Evolutionary conservation across 129 eudicot species (phyloP).

Genomic region (Scalesia atractyloides): DNA sequence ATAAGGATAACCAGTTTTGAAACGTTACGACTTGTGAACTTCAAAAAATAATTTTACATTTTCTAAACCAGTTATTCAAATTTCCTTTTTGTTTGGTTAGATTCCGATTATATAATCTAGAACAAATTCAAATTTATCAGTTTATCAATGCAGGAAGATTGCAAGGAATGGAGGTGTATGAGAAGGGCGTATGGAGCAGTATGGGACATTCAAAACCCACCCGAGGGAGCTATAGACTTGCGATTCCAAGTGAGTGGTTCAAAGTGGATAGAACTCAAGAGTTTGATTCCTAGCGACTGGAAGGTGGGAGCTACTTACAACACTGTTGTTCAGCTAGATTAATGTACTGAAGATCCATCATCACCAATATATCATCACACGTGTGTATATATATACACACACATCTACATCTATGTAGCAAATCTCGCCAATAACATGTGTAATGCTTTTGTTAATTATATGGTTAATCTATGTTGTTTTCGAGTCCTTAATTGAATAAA

Average conservation of each 20-base stretch:
- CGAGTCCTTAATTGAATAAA: constrained; percentile 17
- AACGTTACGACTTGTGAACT: no score
- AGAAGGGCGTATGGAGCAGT: constrained; percentile 69
- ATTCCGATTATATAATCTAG: background rate
- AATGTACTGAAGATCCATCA: constrained; percentile 13
- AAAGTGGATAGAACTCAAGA: constrained; percentile 50
- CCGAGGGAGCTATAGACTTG: constrained; percentile 49
- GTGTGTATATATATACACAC: background rate
- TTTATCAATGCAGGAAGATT: constrained; percentile 50
- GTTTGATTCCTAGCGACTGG: constrained; percentile 55
- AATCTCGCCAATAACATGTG: constrained; percentile 10
- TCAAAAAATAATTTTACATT: no score
- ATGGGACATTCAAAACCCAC: constrained; percentile 75
- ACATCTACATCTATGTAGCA: constrained; percentile 11
- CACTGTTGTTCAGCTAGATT: constrained; percentile 56
- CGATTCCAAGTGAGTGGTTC: constrained; percentile 61
- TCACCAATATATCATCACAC: constrained; percentile 1
- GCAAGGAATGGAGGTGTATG: constrained; percentile 70
- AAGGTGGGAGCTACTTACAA: constrained; percentile 57
- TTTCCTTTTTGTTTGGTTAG: no score
- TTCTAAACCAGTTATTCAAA: no score
- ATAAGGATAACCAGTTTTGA: no score
- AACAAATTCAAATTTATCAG: background rate
- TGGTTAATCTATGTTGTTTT: constrained; percentile 20
- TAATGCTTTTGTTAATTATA: background rate